These are phyloP conservation scores for Curvularia spicifera DNA, from an alignment of 2,329 filamentous ascomycete genomes.

Conservation along the genomic window DNA sequence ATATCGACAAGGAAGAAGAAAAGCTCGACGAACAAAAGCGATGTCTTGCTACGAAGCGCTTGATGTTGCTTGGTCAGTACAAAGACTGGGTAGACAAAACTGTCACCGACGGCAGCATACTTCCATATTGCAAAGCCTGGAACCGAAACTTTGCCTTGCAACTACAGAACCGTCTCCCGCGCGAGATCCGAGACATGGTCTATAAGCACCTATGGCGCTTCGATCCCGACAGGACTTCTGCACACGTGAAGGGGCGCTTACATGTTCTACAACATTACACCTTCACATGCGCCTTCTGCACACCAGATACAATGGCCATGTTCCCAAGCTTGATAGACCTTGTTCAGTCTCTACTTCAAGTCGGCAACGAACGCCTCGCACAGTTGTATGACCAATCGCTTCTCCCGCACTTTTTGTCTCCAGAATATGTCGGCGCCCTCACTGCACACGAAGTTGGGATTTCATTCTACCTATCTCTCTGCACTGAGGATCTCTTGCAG, in stretches of 20 bases:
- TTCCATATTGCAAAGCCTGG: conserved; percentile 10
- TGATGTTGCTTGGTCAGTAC: conserved; percentile 6
- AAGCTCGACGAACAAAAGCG: neutral
- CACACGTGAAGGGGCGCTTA: neutral
- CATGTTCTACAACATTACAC: neutral
- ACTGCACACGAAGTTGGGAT: conserved; percentile 2
- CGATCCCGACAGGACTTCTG: neutral
- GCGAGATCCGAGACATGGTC: conserved; percentile 9
- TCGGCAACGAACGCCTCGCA: neutral
- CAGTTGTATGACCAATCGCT: neutral
- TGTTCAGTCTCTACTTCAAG: neutral
- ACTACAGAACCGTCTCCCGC: conserved; percentile 5
- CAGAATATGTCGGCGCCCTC: conserved; percentile 1
- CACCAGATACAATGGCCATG: neutral
- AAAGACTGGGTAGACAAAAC: conserved; percentile 7
- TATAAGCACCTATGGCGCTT: conserved; percentile 6
- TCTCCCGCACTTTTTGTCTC: conserved; percentile 3
- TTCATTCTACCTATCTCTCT: conserved; percentile 4
- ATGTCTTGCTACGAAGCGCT: conserved; percentile 8
- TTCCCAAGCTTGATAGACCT: neutral
- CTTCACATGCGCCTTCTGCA: neutral
- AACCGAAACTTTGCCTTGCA: conserved; percentile 1
- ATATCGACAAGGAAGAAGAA: neutral
- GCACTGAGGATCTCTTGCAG: neutral
- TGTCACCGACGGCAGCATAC: neutral